Conservation (phyloP, 768 basidiomycete genomes). For the Leccinum olivaceopallidum region DNA sequence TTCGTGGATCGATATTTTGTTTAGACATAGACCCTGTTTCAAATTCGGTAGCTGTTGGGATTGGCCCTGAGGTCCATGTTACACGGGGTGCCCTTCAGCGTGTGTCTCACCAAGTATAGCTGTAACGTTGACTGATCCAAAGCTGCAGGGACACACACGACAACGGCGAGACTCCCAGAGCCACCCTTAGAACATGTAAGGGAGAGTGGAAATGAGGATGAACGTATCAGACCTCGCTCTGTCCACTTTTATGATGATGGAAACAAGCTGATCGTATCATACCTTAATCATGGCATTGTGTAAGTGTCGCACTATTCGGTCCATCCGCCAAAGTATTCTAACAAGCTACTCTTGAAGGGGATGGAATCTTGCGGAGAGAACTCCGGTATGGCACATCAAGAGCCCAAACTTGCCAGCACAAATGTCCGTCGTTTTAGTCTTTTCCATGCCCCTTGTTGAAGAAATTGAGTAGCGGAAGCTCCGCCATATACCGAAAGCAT, state of each 20-base stretch:
- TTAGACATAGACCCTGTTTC: background rate
- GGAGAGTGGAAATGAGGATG: too few relatives aligned
- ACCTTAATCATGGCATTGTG: too few relatives aligned
- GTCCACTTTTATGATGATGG: too few relatives aligned
- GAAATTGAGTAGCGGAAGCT: too few relatives aligned
- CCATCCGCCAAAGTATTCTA: too few relatives aligned
- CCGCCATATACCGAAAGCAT: background rate
- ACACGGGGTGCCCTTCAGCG: background rate
- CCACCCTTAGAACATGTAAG: too few relatives aligned
- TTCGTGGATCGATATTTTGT: background rate
- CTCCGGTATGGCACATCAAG: background rate
- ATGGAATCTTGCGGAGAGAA: background rate
- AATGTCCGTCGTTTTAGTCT: background rate
- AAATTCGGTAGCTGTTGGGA: background rate
- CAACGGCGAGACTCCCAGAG: too few relatives aligned
- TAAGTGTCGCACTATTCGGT: too few relatives aligned
- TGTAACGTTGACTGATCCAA: too few relatives aligned
- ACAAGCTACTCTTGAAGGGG: background rate
- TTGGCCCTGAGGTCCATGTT: background rate
- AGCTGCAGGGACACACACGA: too few relatives aligned
- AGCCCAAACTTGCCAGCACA: background rate
- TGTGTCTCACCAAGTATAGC: background rate
- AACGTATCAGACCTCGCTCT: too few relatives aligned
- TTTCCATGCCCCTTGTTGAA: background rate
- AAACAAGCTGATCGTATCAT: too few relatives aligned